Conservation (phyloP, 176 grass and related monocot genomes). For the Zea luxurians region DNA sequence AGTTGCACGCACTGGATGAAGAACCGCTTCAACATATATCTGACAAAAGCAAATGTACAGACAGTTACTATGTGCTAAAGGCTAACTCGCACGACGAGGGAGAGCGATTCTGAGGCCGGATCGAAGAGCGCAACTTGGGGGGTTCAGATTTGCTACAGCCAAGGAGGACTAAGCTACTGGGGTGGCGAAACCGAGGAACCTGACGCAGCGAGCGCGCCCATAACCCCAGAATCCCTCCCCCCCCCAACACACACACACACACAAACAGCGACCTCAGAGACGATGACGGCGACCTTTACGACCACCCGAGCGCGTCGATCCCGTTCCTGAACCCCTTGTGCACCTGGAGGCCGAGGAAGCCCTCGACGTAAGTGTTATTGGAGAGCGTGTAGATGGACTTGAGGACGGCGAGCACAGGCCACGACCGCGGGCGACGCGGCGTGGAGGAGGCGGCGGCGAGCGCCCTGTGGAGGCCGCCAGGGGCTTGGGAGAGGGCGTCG, state of each 20-base stretch:
- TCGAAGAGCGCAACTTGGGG: conserved; percentile 16
- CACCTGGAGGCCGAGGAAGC: conserved; percentile 79
- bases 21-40: background rate
- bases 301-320: conserved; percentile 72
- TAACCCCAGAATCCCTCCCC: conserved; percentile 35
- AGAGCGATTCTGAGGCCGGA: conserved; percentile 42
- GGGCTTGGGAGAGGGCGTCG: no score
- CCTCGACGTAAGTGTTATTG: conserved; percentile 69
- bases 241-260: background rate
- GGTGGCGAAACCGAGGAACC: conserved; percentile 6
- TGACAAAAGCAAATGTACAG: conserved; percentile 36
- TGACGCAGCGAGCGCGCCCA: background rate
- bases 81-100: conserved; percentile 50
- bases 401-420: conserved; percentile 51
- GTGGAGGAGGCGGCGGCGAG: conserved; percentile 34
- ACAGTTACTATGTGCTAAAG: background rate
- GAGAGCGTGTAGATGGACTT: conserved; percentile 70
- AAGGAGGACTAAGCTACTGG: conserved; percentile 11
- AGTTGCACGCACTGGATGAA: background rate
- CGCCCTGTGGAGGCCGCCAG: no score
- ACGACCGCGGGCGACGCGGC: conserved; percentile 38
- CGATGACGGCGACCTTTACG: conserved; percentile 65
- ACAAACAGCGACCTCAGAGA: conserved; percentile 56
- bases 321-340: conserved; percentile 67
- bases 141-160: conserved; percentile 4